These are phyloP conservation scores for Erysimum cheiranthoides DNA, from an alignment of 345 rosid species.

Conservation along the genomic window DNA sequence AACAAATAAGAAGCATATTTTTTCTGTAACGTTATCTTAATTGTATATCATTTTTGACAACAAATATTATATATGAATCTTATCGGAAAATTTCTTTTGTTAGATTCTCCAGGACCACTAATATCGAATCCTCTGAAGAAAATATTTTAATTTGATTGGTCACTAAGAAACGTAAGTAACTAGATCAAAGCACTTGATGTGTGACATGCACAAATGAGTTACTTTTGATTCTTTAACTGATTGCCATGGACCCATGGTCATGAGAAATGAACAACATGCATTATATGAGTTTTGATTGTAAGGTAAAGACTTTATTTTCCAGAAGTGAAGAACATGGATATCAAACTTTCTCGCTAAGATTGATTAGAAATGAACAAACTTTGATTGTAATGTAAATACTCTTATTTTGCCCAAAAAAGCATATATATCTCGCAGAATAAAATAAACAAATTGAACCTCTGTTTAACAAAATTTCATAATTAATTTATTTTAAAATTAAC, in stretches of 20 bases:
- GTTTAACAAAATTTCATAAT: background rate
- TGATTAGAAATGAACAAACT: background rate
- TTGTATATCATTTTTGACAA: background rate
- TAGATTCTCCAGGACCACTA: background rate
- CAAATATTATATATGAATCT: background rate
- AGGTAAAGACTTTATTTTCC: no score
- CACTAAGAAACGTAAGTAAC: background rate
- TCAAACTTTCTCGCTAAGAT: no score
- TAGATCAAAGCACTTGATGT: constrained; percentile 29
- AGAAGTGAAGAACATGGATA: no score
- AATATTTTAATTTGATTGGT: constrained; percentile 16
- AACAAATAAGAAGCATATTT: background rate
- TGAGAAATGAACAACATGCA: background rate
- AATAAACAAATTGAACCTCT: background rate
- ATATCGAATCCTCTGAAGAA: background rate
- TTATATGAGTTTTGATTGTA: no score
- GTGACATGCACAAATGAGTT: background rate
- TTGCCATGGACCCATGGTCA: background rate
- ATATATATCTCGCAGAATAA: no score
- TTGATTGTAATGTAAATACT: no score
- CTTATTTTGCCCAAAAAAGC: no score
- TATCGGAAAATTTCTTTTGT: background rate
- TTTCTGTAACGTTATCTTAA: background rate
- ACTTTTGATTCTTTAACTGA: background rate
- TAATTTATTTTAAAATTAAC: background rate